A percentile compares a stretch with the other conserved stretches of the same genome.
Conservation (phyloP, 169 alveolate genomes). For the Cryptosporidium parvum region DNA sequence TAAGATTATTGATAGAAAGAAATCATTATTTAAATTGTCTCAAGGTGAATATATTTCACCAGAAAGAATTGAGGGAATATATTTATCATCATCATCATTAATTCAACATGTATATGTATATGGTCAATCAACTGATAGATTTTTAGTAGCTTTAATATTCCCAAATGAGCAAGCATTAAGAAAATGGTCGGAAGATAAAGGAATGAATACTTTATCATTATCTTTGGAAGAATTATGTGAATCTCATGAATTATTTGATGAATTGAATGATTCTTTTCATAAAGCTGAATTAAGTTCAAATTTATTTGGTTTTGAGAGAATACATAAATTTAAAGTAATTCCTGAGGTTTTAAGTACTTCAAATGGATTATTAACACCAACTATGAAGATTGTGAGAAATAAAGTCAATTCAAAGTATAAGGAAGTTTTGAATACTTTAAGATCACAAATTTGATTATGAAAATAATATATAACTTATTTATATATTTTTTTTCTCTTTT, state of each 20-base stretch:
- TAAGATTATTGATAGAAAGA: conserved; percentile 91
- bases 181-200: conserved; percentile 75
- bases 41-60: conserved; percentile 94
- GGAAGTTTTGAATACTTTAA: conserved; percentile 61
- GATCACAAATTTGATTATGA: conserved; percentile 10
- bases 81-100: conserved; percentile 81
- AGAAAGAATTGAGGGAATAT: conserved; percentile 89
- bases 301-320: conserved; percentile 77
- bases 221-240: conserved; percentile 76
- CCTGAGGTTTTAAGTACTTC: conserved; percentile 71
- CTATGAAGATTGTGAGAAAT: conserved; percentile 75
- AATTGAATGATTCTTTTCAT: conserved; percentile 31
- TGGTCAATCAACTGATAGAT: conserved; percentile 89
- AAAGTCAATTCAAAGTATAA: conserved; percentile 69
- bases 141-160: conserved; percentile 84
- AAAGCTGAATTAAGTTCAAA: conserved; percentile 37
- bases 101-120: conserved; percentile 88
- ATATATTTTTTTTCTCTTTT: no score
- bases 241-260: conserved; percentile 54
- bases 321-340: conserved; percentile 71
- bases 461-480: no score
- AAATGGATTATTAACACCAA: conserved; percentile 78
- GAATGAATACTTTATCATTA: conserved; percentile 7
- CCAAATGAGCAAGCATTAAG: conserved; percentile 79
- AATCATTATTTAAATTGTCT: conserved; percentile 88